A percentile compares a stretch with the other conserved stretches of the same genome.
Evolutionary conservation across 148 eudicot genomes (phyloP).

Genomic region (Rhododendron ferrugineum): DNA sequence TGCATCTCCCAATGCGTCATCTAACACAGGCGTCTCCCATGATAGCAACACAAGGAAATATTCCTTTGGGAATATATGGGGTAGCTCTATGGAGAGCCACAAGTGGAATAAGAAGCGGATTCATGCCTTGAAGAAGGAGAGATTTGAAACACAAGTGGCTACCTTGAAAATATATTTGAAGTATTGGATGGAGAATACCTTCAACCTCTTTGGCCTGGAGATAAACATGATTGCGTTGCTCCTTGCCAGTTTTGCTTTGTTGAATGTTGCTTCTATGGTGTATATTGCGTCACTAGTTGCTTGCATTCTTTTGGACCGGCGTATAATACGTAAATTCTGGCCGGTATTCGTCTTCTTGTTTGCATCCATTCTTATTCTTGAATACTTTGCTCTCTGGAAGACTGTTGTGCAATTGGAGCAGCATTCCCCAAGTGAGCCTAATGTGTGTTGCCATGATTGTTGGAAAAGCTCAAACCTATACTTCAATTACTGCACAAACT

Average conservation of each 20-base stretch:
- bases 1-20: constrained; percentile 16
- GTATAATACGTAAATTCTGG: constrained; percentile 76
- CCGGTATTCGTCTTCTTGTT: constrained; percentile 66
- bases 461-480: constrained; percentile 58
- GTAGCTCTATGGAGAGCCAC: constrained; percentile 74
- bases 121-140: constrained; percentile 67
- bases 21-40: constrained; percentile 24
- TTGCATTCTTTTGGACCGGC: constrained; percentile 71
- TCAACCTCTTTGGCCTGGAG: constrained; percentile 95
- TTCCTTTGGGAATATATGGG: constrained; percentile 66
- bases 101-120: constrained; percentile 88
- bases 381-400: constrained; percentile 84
- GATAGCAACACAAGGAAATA: constrained; percentile 31
- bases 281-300: constrained; percentile 82
- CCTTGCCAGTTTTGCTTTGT: constrained; percentile 75
- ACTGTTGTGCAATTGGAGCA: constrained; percentile 36
- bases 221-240: constrained; percentile 93
- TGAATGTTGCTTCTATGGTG: constrained; percentile 79
- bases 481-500: constrained; percentile 62
- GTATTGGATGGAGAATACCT: constrained; percentile 93
- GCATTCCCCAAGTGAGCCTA: constrained; percentile 21
- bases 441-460: constrained; percentile 80
- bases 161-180: constrained; percentile 80
- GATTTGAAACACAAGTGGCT: constrained; percentile 82
- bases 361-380: constrained; percentile 69